These are phyloP conservation scores for Penicillium glabrum DNA, from an alignment of 2,329 filamentous ascomycete species.

Conservation along the genomic window DNA sequence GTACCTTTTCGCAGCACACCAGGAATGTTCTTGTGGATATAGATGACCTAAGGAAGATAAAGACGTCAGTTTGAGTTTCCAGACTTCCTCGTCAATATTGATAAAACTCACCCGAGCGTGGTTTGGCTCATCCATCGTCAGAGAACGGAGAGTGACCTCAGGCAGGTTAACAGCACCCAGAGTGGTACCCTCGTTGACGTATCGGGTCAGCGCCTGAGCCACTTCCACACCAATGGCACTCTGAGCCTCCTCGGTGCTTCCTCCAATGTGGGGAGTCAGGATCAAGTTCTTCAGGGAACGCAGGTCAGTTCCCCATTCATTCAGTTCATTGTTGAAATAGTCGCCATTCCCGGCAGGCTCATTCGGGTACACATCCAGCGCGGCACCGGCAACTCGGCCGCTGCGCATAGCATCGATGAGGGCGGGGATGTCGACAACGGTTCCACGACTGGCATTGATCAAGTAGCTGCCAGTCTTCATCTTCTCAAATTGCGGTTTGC, in stretches of 20 bases:
- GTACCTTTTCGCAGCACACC: conserved; percentile 83
- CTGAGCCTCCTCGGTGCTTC: conserved; percentile 96
- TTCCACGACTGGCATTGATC: conserved; percentile 93
- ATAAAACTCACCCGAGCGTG: conserved; percentile 68
- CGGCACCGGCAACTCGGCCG: conserved; percentile 87
- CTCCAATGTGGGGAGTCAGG: conserved; percentile 93
- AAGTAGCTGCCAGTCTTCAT: conserved; percentile 95
- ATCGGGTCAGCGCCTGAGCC: conserved; percentile 79
- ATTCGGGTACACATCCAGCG: conserved; percentile 93
- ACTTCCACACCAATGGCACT: conserved; percentile 95
- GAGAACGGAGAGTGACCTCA: conserved; percentile 85
- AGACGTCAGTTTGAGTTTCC: not conserved
- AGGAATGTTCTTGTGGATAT: conserved; percentile 94
- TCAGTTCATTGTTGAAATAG: conserved; percentile 84
- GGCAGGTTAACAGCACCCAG: conserved; percentile 93
- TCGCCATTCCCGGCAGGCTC: conserved; percentile 93
- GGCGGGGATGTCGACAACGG: conserved; percentile 89
- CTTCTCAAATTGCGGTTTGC: conserved; percentile 70
- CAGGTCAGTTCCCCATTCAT: conserved; percentile 82
- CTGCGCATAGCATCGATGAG: conserved; percentile 82
- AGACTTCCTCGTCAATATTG: not conserved
- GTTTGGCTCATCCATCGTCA: conserved; percentile 85
- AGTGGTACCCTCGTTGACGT: conserved; percentile 93
- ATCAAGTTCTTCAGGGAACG: conserved; percentile 87
- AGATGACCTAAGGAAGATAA: conserved; percentile 64